Base-by-base conservation (phyloP, 176 grass and related monocot species). In the Olyra latifolia region DNA sequence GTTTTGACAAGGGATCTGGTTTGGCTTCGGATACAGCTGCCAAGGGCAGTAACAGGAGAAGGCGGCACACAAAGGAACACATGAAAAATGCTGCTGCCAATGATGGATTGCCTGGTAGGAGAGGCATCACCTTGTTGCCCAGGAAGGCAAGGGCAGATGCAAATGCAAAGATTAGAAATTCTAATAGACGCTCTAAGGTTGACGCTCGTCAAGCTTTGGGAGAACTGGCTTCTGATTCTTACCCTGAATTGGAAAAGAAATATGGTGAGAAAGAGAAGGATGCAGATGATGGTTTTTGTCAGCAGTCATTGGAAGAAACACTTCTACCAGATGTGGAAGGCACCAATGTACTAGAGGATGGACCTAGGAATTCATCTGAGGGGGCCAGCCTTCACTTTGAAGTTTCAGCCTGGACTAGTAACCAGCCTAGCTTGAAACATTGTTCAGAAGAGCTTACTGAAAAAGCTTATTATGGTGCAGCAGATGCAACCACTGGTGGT, bases 41-140 rank as follows among this genome's bases (percentile, higher is more conserved):
- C 55, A 80, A 82, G 19, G 81, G 81, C 63, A 55, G 29, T 56
- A 82, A 71, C 35, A 83, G 71, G 80, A 88, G 83, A 76, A 76
- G 35, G 62, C 83, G 79, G 35, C 59, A 74, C 27, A 87, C 71
- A 68, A 85, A 92, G 63, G 80, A 91, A 76, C 71, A 85, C 32
- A 91, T 91, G 85, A 89, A 72, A 62, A 83, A 80, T 38, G 89
- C 72, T 53, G 32, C 28, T 74, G 71, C 15, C 5, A 70, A 76
- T 41, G 23, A 77, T 59, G 32, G 70, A 29, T 13, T n/a, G 40
- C 45, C 40, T 58, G 65, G 66, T 39, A 10, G 50, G 11, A 82
- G 76, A 71, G 62, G 52, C 38, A 4, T 14, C 16, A 41, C 80
- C 77, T 84, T 64, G 13, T 61, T 89, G 67, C 72, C 63, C 38